Base-by-base conservation (phyloP, 257 asterid genomes). In the Leonotis leonurus region DNA sequence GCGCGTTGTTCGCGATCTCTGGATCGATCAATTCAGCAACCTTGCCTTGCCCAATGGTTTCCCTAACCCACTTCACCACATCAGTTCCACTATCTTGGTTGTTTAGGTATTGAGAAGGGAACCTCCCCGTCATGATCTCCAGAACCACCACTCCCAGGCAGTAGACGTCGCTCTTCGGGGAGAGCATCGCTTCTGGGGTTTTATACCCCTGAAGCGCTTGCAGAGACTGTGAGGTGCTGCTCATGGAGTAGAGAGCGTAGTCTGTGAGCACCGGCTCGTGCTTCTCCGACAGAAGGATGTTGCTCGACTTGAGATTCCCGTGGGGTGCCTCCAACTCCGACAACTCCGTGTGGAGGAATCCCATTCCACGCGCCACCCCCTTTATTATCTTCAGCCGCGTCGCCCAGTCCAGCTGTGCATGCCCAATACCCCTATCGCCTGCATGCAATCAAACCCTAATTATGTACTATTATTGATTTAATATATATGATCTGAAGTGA, bases 281-380 rank as follows among this genome's bases (percentile, higher is more conserved):
- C 59, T 70, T 69, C 30, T 72, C 16, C 1, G 84, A 60, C 0
- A 93, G 77, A 16, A 93, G 88, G 33, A 93, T 73, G 76, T 93
- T 93, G 90, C 94, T 83, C 2, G 99, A 89, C 70, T 93, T 93
- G 41, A 89, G 94, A 33, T 93, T 87, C 21, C 99, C 99, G 48
- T 93, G 99, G 29, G 97, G 99, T 10, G 89, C 59, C 12, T 82
- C 90, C 24, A 72, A 50, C 56, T 71, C 45, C 36, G 88, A 45
- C 26, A 83, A 89, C 57, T 89, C 94, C 0, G 81, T 70, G 77
- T 89, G 99, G 57, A 93, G 92, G 77, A 76, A 93, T 14, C 83
- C 89, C 90, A 89, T 70, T 8, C 97, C 99, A 0, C 76, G 85
- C 0, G 87, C 94, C 2, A 87, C 75, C 39, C 99, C 99, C 26